Conservation (phyloP, 148 eudicot genomes). For the Agrostemma githago region DNA sequence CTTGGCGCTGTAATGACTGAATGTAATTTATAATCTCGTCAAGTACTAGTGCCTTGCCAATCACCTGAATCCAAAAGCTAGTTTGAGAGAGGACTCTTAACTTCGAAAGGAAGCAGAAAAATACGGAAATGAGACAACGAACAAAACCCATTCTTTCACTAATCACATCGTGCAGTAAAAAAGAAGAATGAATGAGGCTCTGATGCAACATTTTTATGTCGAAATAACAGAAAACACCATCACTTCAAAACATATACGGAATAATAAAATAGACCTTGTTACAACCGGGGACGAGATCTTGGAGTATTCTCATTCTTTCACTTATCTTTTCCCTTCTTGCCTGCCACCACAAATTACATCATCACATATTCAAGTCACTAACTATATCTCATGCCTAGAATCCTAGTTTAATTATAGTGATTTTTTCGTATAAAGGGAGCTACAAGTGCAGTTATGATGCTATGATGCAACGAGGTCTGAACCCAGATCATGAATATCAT, state of each 20-base stretch:
- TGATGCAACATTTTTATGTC: background rate
- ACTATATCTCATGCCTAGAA: background rate
- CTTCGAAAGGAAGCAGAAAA: background rate
- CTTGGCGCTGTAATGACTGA: conserved; percentile 89
- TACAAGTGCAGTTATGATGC: background rate
- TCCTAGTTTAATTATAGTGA: background rate
- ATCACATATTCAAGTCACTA: background rate
- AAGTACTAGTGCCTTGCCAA: conserved; percentile 88
- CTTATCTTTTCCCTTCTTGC: conserved; percentile 94
- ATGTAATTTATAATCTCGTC: conserved; percentile 95
- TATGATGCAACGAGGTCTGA: background rate
- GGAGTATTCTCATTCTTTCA: conserved; percentile 85
- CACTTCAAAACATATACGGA: background rate
- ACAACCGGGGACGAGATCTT: conserved; percentile 88
- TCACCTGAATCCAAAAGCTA: conserved; percentile 52
- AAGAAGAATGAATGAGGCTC: background rate
- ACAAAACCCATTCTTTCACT: background rate
- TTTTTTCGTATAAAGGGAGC: too few relatives aligned
- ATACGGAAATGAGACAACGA: background rate
- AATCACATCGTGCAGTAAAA: too few relatives aligned
- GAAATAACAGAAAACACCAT: background rate
- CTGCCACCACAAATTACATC: conserved; percentile 32
- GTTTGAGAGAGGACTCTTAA: background rate
- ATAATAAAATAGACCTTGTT: conserved; percentile 46
- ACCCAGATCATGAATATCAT: too few relatives aligned